Evolutionary conservation across 495 filamentous ascomycete species (phyloP).

Genomic region (Lepraria neglecta): DNA sequence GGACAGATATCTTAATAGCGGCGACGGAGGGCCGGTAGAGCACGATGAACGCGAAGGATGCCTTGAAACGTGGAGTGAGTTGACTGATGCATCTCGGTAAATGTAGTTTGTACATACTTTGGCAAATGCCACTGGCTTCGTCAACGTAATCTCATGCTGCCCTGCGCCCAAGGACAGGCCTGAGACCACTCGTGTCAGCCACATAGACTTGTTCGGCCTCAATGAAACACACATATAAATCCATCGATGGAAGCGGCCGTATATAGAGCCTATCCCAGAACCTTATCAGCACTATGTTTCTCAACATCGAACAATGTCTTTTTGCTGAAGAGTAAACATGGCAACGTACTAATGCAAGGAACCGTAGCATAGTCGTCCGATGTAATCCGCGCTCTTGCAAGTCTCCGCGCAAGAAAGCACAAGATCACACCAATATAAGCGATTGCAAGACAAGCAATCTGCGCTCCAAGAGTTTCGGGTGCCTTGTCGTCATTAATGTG

Average conservation of each 20-base stretch:
- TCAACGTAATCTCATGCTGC: constrained; percentile 16
- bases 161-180: constrained; percentile 20
- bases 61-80: constrained; percentile 7
- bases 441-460: constrained; percentile 36
- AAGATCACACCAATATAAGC: constrained; percentile 36
- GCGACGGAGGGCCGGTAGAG: constrained; percentile 33
- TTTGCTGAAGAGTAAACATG: background rate
- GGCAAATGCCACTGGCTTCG: constrained; percentile 15
- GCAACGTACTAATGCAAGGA: constrained; percentile 11
- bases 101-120: constrained; percentile 16
- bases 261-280: background rate
- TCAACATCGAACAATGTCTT: background rate
- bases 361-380: constrained; percentile 40
- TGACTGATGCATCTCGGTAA: background rate
- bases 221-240: background rate
- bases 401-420: constrained; percentile 37
- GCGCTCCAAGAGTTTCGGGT: constrained; percentile 36
- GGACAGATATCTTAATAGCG: constrained; percentile 40
- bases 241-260: constrained; percentile 1
- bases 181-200: background rate
- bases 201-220: too few species aligned
- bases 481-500: constrained; percentile 27
- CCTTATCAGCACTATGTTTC: background rate
- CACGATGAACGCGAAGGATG: constrained; percentile 30
- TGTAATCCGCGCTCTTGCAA: constrained; percentile 36